Base-by-base conservation (phyloP, 164 flowering plant species). In the Warburgia ugandensis region DNA sequence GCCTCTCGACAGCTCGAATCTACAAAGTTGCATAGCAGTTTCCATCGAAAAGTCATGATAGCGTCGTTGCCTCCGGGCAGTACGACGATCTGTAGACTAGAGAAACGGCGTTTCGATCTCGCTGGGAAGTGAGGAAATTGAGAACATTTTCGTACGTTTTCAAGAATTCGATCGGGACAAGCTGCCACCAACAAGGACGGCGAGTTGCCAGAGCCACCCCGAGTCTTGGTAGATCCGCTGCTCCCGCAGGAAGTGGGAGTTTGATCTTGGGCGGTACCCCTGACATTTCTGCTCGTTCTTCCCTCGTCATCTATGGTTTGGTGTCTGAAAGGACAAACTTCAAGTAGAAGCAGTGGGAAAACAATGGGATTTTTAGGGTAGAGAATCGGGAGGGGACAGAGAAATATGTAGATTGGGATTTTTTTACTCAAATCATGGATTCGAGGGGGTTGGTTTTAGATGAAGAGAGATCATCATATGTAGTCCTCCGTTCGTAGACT, bases 81-180 rank as follows among this genome's bases (percentile, higher is more conserved):
- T 59, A 86, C 97, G 95, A 90, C 0, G 88, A 81, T 50, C 69
- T 77, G 76, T 84, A 86, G 14, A 90, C 97, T 13, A 86, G 65
- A 21, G 97, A 90, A 0, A 62, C 90, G 7, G 95, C 68, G 84
- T 72, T 84, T 3, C 94, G 77, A 75, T 90, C 97, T 0, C 66
- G 67, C 10, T 86, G 77, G 3, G 68, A 63, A 23, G 83, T 78
- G 3, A 90, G 71, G 76, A 86, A 86, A 50, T 60, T 40, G 40
- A 89, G 94, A 14, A 88, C 86, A 79, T 73, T 80, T 46, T 88
- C 91, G 0, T 1, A 88, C 94, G 61, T 73, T 83, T 55, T 84
- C 86, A 10, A 88, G 80, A 5, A 84, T 86, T 50, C 84, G 84
- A 71, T 83, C 89, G 9, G 64, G 45, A 11, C 22, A 32, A 9